These are phyloP conservation scores for Talaromyces sp. DNA, from an alignment of 2,329 filamentous ascomycete genomes.

Conservation along the genomic window DNA sequence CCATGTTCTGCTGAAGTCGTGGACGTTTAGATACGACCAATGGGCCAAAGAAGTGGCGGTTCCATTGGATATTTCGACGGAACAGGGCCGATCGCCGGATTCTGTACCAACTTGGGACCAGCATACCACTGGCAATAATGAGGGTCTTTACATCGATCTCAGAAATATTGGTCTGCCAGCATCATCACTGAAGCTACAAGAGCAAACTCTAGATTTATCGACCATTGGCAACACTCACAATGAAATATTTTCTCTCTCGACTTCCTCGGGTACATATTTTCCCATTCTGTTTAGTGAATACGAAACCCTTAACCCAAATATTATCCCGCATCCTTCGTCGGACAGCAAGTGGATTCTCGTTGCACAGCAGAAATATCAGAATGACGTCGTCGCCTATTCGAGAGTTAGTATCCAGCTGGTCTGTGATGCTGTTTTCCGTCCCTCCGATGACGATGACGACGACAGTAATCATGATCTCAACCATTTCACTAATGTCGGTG, in stretches of 20 bases:
- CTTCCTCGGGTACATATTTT: not conserved
- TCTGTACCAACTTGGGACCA: not conserved
- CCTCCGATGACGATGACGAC: not conserved
- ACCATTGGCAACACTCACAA: not conserved
- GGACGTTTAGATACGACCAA: not conserved
- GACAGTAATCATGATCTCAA: not conserved
- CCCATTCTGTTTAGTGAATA: not conserved
- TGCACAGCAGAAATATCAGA: not conserved
- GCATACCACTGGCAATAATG: not conserved
- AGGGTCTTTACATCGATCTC: not conserved
- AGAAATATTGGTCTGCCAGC: not conserved
- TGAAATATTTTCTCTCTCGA: not conserved
- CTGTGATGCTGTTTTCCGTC: not conserved
- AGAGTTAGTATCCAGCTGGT: not conserved
- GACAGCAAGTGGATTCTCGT: not conserved
- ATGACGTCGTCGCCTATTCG: not conserved
- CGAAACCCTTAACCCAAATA: not conserved
- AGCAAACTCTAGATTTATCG: not conserved
- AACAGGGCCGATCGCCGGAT: not conserved
- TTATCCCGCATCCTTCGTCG: conserved; percentile 1
- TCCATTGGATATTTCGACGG: not conserved
- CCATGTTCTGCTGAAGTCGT: not conserved
- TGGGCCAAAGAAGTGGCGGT: not conserved
- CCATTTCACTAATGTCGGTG: not conserved
- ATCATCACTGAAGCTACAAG: not conserved